A percentile compares a stretch with the other conserved stretches of the same genome.
Conservation (phyloP, 73 alveolate species). For the Tetrahymena malaccensis region DNA sequence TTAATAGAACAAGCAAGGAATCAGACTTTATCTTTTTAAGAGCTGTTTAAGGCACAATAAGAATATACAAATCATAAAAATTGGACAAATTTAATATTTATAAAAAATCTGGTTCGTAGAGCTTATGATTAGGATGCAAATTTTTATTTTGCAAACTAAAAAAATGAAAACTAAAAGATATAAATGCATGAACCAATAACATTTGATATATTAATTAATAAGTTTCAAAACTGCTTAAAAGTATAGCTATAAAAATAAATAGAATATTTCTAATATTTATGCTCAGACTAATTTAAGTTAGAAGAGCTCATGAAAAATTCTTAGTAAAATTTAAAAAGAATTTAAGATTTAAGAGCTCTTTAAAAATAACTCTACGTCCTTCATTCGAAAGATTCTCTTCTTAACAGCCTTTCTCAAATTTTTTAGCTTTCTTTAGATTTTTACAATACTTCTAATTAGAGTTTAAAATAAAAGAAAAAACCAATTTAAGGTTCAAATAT, state of each 20-base stretch:
- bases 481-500: background rate
- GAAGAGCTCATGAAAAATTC: background rate
- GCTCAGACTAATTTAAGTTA: background rate
- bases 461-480: too few species aligned
- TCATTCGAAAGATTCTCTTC: background rate
- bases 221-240: background rate
- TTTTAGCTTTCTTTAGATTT: background rate
- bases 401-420: background rate
- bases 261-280: background rate
- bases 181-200: background rate
- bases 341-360: background rate
- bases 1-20: background rate
- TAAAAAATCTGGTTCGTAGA: too few species aligned
- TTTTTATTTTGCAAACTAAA: background rate
- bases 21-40: background rate
- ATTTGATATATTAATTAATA: background rate
- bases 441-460: background rate
- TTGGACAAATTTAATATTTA: too few species aligned
- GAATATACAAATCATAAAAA: background rate
- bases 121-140: background rate
- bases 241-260: too few species aligned
- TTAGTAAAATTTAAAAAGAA: background rate
- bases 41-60: too few species aligned
- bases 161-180: background rate
- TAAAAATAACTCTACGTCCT: background rate